Evolutionary conservation across 441 rosid genomes (phyloP), one percentile per base, ranked within the genome.

Genomic region (Sinapis alba): DNA sequence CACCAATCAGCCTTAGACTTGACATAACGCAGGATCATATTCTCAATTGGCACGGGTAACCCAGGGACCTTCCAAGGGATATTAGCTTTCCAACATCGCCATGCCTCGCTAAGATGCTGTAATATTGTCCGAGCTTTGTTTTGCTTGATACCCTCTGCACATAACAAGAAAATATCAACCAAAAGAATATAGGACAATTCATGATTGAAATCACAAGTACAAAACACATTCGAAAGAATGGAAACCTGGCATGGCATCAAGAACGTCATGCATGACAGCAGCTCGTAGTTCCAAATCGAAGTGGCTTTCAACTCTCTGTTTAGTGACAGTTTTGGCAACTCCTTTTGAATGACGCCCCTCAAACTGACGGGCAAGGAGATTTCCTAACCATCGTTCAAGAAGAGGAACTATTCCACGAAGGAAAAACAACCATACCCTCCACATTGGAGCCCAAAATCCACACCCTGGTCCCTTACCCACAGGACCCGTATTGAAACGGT

Each of bases 61-160:
- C 97, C 99, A 72, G 97, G 98, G 68, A 96, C 98, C 88, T 96
- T 96, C 98, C 99, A 96, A n/a, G 98, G 99, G 68, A 96, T 61
- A 61, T 61, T 61, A 10, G 65, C 65, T 80, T 95, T 95, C 99
- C 99, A 95, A 70, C 97, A 95, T 65, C 98, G 94, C 99, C 99
- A 95, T 28, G 99, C 97, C 84, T 95, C 99, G 80, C 98, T 92
- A 21, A 95, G 93, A 81, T 92, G 98, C 85, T 95, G 96, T 88
- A 88, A 43, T 69, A 95, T 95, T 13, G 93, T 86, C 74, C 96
- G 86, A 9, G 92, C 98, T 75, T 92, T 95, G 65, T 90, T 92
- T 78, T 92, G 96, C 84, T 92, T 92, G 27, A 90, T 92, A 54
- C 99, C 99, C 94, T 95, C 61, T 51, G 58, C 58, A 51, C 24